Base-by-base conservation (phyloP, 2,329 filamentous ascomycete genomes). In the Capronia coronata region DNA sequence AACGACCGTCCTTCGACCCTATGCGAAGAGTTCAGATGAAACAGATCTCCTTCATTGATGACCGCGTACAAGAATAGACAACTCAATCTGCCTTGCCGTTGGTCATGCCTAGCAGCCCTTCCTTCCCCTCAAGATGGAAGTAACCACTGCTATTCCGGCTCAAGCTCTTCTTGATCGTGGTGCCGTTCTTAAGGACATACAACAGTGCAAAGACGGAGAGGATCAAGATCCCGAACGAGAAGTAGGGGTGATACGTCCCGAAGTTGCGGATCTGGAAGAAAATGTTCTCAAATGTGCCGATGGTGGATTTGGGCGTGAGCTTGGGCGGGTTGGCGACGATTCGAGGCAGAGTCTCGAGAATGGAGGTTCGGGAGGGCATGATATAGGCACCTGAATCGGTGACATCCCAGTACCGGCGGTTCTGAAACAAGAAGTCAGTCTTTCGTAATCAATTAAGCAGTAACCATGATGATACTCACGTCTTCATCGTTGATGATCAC, bases 401-500 rank as follows among this genome's bases (percentile, higher is more conserved):
- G 25, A 77, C 81, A 65, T 98, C 93, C 93, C 93, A 98, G 72
- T 94, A 98, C 57, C 86, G 83, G 61, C 87, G 89, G 71, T 87
- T 89, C 87, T 94, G 63, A 51, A 22, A 18, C 43, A 43, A 46
- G 63, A 43, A 46, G 63, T 76, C 60, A 75, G 68, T 62, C 55
- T 54, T 51, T 43, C 45, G 45, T 14, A n/a, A 29, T 42, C 13
- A 18, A 18, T 18, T n/a, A 38, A 10, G 25, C 10, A 10, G 25
- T 6, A 6, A 10, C 10, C 10, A 27, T 27, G 25, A 10, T 4
- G 19, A 47, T 52, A 76, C 87, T 84, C 75, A 94, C 89, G 67
- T 94, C 89, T 74, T 97, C 87, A 62, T 98, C 93, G 60, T 96
- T 96, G 70, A 98, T 93, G 51, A 98, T 85, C 48, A 98, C 87